phyloP scores from a whole-genome alignment of 352 stramenopile genomes.

The Phytophthora quininea region DNA sequence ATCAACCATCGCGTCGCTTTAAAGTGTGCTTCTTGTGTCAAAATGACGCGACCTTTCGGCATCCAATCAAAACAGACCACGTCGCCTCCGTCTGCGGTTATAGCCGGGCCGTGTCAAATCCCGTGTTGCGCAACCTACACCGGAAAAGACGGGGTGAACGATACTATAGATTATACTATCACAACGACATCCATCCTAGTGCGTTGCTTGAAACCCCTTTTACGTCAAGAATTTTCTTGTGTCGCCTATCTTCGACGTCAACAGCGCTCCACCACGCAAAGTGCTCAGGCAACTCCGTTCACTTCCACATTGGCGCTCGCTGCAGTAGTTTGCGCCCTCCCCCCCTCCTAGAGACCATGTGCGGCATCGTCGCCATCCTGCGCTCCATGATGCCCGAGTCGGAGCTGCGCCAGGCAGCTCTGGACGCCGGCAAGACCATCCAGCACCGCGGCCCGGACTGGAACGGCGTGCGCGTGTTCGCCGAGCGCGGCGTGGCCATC shows the following conservation, averaged over 20 bases:
- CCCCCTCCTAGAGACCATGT: conserved; percentile 77
- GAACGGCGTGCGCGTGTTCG: conserved; percentile 90
- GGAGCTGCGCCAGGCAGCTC: conserved; percentile 94
- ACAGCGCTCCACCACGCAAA: too few relatives aligned
- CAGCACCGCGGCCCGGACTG: conserved; percentile 98
- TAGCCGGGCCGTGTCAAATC: too few relatives aligned
- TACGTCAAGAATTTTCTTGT: conserved; percentile 49
- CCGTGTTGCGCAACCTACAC: not conserved
- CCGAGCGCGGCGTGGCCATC: conserved; percentile 84
- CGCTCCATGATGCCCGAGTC: conserved; percentile 92
- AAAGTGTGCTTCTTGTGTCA: not conserved
- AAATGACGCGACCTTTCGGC: not conserved
- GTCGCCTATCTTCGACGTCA: not conserved
- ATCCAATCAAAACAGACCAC: not conserved
- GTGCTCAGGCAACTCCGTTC: not conserved
- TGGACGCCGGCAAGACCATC: conserved; percentile 94
- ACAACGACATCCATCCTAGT: too few relatives aligned
- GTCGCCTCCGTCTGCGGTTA: too few relatives aligned
- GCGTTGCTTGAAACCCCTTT: too few relatives aligned
- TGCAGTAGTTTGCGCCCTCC: not conserved
- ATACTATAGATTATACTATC: too few relatives aligned
- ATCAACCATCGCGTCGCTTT: conserved; percentile 16
- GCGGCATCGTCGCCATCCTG: conserved; percentile 98
- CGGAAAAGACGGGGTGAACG: not conserved
- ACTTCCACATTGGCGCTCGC: conserved; percentile 24